Evolutionary conservation across 177 flowering plant genomes (phyloP), one percentile per base, ranked within the genome.

Genomic region (Vitis hybrid): DNA sequence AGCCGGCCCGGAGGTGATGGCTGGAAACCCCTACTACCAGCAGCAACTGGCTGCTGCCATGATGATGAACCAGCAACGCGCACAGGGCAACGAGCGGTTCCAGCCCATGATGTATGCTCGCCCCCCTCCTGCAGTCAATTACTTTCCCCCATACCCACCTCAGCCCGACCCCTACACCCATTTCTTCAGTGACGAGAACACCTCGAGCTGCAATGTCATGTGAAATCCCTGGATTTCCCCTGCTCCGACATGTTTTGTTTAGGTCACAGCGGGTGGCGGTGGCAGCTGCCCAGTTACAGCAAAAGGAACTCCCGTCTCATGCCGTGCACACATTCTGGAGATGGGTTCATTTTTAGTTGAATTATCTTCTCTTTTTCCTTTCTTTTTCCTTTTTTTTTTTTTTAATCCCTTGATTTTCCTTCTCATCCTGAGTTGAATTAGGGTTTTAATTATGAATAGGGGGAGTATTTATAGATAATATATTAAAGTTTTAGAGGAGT

Each of bases 161-260:
- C 62, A 35, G 0, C 74, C 76, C 1, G 91, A 79, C 16, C 75
- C 70, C 4, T 82, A 82, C 65, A 75, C 84, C 65, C 81, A 85
- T 77, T 78, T 78, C 76, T 94, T 94, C 83, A 92, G 86, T 67
- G 97, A 94, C 46, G 98, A 94, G 70, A 92, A 92, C 82, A 75
- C 97, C 40, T 78, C 81, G 40, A 84, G 97, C 61, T 94, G 98
- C 84, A 80, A 63, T 71, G 82, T 94, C 52, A 89, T 89, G 93
- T 89, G 84, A 86, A 70, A 48, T 67, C 19, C 7, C 7, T 50
- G 32, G 18, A 59, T 35, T 35, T 35, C 40, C 6, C 6, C 40
- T 35, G 40, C 40, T 35, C 40, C 40, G 40, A 35, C 6, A 35
- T 35, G 40, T 35, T 35, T 35, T 35, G 40, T 35, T 35, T 35